phyloP scores from a whole-genome alignment of 2,329 filamentous ascomycete species.

The Aspergillus piperis region DNA sequence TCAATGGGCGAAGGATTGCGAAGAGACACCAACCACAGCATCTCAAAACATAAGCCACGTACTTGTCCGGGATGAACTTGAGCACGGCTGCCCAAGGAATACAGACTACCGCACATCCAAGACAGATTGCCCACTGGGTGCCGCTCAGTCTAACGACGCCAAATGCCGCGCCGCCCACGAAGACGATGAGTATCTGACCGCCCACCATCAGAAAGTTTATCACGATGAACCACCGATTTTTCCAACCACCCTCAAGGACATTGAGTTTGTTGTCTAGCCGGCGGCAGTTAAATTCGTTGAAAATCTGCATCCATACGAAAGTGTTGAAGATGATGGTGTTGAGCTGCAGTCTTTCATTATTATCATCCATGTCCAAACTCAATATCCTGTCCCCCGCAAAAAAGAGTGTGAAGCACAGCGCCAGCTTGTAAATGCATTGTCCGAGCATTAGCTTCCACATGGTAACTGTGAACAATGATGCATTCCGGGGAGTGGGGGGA shows the following conservation, averaged over 20 bases:
- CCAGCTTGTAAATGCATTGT: slow-evolving; percentile 82
- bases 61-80: slow-evolving; percentile 6
- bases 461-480: slow-evolving; percentile 73
- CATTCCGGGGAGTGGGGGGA: slow-evolving; percentile 67
- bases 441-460: slow-evolving; percentile 99
- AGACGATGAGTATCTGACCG: slow-evolving; percentile 83
- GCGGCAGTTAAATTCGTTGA: slow-evolving; percentile 94
- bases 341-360: slow-evolving; percentile 48
- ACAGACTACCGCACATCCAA: slow-evolving; percentile 33
- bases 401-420: slow-evolving; percentile 74
- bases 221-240: slow-evolving; percentile 81
- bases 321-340: slow-evolving; percentile 91
- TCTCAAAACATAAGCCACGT: neutral
- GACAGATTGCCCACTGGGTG: slow-evolving; percentile 77
- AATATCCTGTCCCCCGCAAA: slow-evolving; percentile 64
- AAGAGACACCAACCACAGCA: too few species aligned
- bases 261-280: slow-evolving; percentile 92
- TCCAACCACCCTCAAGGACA: slow-evolving; percentile 79
- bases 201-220: slow-evolving; percentile 84
- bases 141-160: slow-evolving; percentile 68
- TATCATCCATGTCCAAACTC: slow-evolving; percentile 44
- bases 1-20: too few species aligned
- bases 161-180: slow-evolving; percentile 78
- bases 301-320: slow-evolving; percentile 98
- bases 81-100: slow-evolving; percentile 8